Percentiles rank a stretch among this genome's conserved stretches.
Evolutionary conservation across 2,329 filamentous ascomycete genomes (phyloP).

Genomic region (Alternaria conjuncta): DNA sequence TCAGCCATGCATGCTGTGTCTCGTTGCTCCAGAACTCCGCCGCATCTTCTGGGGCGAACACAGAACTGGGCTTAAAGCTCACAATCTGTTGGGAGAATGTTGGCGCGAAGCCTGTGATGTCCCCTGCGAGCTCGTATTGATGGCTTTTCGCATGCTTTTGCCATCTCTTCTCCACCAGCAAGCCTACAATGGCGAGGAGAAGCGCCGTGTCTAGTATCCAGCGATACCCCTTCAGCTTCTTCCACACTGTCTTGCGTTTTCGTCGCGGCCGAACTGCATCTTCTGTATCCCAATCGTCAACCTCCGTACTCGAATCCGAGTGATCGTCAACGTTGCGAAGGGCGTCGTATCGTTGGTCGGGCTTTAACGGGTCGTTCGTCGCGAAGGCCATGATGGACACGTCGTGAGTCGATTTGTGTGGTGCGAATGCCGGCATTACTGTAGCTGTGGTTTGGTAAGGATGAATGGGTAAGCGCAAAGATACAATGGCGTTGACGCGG

Average conservation of each 20-base stretch:
- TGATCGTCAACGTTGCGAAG: slow-evolving; percentile 27
- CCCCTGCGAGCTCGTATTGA: slow-evolving; percentile 34
- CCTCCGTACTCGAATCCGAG: slow-evolving; percentile 39
- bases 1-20: slow-evolving; percentile 40
- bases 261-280: slow-evolving; percentile 4
- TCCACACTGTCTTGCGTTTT: slow-evolving; percentile 20
- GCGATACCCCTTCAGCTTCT: slow-evolving; percentile 20
- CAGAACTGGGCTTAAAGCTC: slow-evolving; percentile 30
- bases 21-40: slow-evolving; percentile 38
- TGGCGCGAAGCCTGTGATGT: slow-evolving; percentile 44
- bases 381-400: slow-evolving; percentile 14
- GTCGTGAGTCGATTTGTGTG: slow-evolving; percentile 22
- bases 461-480: background rate
- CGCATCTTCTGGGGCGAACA: slow-evolving; percentile 39
- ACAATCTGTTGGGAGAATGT: slow-evolving; percentile 42
- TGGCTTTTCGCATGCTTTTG: slow-evolving; percentile 14
- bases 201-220: slow-evolving; percentile 41
- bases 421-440: slow-evolving; percentile 12
- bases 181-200: slow-evolving; percentile 35
- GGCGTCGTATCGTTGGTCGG: slow-evolving; percentile 31
- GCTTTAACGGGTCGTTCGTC: slow-evolving; percentile 19
- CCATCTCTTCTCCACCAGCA: slow-evolving; percentile 37
- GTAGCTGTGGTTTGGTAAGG: background rate
- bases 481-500: slow-evolving; percentile 1
- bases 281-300: slow-evolving; percentile 33